A percentile compares a stretch with the other conserved stretches of the same genome.
Conservation (phyloP, 208 protist species). For the Trypanosoma brucei region DNA sequence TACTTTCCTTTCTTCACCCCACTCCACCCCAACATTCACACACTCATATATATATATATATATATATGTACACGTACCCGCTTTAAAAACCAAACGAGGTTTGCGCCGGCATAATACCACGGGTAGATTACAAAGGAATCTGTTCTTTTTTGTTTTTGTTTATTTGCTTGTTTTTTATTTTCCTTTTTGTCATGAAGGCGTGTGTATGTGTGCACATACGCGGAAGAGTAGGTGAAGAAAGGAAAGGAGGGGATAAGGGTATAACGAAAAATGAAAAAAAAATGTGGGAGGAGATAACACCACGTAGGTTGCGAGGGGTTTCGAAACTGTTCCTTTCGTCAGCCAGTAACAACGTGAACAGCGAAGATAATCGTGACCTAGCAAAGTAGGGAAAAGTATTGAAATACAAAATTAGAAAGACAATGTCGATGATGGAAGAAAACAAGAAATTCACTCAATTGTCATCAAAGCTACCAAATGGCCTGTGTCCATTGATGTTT, state of each 20-base stretch:
- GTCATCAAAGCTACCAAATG: too few species aligned
- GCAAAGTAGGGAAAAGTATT: too few species aligned
- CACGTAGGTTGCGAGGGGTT: slow-evolving; percentile 3
- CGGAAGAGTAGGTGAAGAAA: slow-evolving; percentile 8
- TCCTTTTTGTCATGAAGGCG: background rate
- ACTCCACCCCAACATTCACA: background rate
- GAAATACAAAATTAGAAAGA: too few species aligned
- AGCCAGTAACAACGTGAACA: background rate
- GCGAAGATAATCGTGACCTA: too few species aligned
- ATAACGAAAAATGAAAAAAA: slow-evolving; percentile 5
- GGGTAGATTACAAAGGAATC: too few species aligned
- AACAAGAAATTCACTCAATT: too few species aligned
- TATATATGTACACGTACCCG: too few species aligned
- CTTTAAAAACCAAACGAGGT: too few species aligned
- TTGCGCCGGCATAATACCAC: too few species aligned
- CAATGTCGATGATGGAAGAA: too few species aligned
- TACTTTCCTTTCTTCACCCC: background rate
- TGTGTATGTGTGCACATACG: background rate
- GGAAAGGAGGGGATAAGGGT: slow-evolving; percentile 5
- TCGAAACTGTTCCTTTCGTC: background rate
- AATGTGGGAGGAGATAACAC: background rate
- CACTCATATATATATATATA: background rate
- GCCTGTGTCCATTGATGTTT: too few species aligned
- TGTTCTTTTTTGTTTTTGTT: too few species aligned
- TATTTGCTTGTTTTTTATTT: background rate